Percentiles rank a stretch among this genome's conserved stretches.
phyloP scores from a whole-genome alignment of 2,329 filamentous ascomycete species.

The Alternaria ventricosa region DNA sequence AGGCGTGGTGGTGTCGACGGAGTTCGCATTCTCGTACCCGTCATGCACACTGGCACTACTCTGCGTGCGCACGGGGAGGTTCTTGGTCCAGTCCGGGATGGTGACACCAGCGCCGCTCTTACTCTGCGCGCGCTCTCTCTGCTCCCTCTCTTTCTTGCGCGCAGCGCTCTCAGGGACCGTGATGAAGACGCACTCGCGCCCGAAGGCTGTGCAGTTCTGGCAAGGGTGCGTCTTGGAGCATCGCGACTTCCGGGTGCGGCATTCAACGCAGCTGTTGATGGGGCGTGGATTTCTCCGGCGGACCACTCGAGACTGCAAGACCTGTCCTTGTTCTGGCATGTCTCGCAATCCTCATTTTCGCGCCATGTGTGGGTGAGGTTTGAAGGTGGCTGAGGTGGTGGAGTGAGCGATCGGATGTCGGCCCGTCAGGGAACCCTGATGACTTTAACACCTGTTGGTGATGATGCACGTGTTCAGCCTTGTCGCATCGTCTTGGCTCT shows the following conservation, averaged over 20 bases:
- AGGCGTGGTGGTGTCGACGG: slow-evolving; percentile 43
- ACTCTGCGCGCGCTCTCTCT: slow-evolving; percentile 39
- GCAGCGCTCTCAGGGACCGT: slow-evolving; percentile 47
- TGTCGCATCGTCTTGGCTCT: slow-evolving; percentile 15
- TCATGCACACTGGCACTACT: slow-evolving; percentile 33
- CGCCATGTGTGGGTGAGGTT: slow-evolving; percentile 36
- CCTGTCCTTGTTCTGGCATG: slow-evolving; percentile 47
- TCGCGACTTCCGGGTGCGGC: slow-evolving; percentile 47
- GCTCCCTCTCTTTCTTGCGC: slow-evolving; percentile 46
- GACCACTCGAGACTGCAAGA: slow-evolving; percentile 48
- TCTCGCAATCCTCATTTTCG: slow-evolving; percentile 40
- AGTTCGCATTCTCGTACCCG: slow-evolving; percentile 36
- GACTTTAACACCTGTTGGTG: slow-evolving; percentile 9
- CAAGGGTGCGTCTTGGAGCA: slow-evolving; percentile 50
- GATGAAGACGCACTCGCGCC: slow-evolving; percentile 49
- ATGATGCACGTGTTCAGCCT: slow-evolving; percentile 25
- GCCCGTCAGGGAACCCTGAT: slow-evolving; percentile 18
- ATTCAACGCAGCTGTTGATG: slow-evolving; percentile 50
- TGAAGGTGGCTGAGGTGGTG: slow-evolving; percentile 22
- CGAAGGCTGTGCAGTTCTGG: slow-evolving; percentile 50
- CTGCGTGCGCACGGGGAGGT: slow-evolving; percentile 43
- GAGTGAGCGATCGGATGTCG: slow-evolving; percentile 25
- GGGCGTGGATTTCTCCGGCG: slow-evolving; percentile 48
- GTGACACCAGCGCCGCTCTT: slow-evolving; percentile 36
- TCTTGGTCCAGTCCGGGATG: slow-evolving; percentile 45